phyloP scores from a whole-genome alignment of 2,329 filamentous ascomycete genomes.

The Rhynchosporium graminicola region DNA sequence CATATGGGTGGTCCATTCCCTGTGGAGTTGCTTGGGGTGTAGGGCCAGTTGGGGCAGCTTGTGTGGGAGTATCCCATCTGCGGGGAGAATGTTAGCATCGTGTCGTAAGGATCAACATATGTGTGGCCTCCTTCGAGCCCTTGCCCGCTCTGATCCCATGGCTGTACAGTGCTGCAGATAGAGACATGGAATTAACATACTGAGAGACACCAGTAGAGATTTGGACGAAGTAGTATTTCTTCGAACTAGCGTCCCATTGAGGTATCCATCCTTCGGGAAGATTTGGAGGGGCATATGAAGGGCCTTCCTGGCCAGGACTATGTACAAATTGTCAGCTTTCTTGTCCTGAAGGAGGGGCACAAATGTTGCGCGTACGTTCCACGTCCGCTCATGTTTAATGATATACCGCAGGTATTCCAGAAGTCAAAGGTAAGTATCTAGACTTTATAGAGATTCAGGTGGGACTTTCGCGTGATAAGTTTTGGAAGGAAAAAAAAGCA shows the following conservation, averaged over 20 bases:
- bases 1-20: slow-evolving; percentile 60
- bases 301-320: slow-evolving; percentile 41
- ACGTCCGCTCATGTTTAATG: slow-evolving; percentile 35
- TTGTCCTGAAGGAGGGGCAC: slow-evolving; percentile 8
- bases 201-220: slow-evolving; percentile 71
- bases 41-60: slow-evolving; percentile 61
- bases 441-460: not conserved
- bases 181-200: slow-evolving; percentile 59
- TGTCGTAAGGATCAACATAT: not conserved
- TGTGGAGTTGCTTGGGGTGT: slow-evolving; percentile 54
- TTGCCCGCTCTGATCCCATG: not conserved
- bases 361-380: slow-evolving; percentile 32
- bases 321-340: slow-evolving; percentile 21
- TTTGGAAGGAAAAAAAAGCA: slow-evolving; percentile 1
- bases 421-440: not conserved
- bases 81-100: not conserved
- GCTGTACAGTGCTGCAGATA: not conserved
- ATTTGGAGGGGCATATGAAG: slow-evolving; percentile 50
- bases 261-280: slow-evolving; percentile 69
- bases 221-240: slow-evolving; percentile 72
- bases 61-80: slow-evolving; percentile 47
- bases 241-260: slow-evolving; percentile 65
- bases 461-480: not conserved
- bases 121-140: not conserved
- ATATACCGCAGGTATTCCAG: slow-evolving; percentile 1